Evolutionary conservation across 2,329 filamentous ascomycete genomes (phyloP).

Genomic region (Metarhizium rileyi): DNA sequence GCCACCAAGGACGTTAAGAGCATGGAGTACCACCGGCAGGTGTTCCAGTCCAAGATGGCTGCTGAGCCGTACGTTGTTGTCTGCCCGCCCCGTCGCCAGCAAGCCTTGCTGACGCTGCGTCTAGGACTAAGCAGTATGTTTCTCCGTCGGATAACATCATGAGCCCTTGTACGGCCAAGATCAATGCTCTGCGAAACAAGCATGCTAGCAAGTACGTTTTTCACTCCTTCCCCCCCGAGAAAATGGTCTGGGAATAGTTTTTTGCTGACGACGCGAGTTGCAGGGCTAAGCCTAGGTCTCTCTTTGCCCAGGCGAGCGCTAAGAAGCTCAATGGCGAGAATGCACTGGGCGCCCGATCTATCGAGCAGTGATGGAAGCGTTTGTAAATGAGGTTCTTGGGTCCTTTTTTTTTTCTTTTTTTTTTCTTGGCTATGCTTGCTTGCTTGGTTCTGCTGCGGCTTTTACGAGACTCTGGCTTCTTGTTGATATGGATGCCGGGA

Average conservation of each 20-base stretch:
- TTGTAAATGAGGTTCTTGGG: conserved; percentile 2
- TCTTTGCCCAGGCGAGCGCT: conserved; percentile 55
- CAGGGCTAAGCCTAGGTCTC: conserved; percentile 57
- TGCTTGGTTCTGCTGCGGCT: neutral
- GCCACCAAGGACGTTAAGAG: conserved; percentile 45
- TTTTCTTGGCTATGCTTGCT: neutral
- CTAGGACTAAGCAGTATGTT: conserved; percentile 41
- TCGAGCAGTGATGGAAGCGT: conserved; percentile 16
- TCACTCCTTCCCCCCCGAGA: neutral
- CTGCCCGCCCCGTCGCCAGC: neutral
- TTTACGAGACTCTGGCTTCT: neutral
- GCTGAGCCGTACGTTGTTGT: conserved; percentile 48
- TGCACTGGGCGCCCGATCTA: conserved; percentile 27
- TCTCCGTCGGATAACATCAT: conserved; percentile 85
- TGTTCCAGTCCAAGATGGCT: conserved; percentile 63
- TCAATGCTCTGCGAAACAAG: conserved; percentile 71
- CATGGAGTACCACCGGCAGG: conserved; percentile 71
- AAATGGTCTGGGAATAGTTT: neutral
- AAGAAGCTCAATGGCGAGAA: conserved; percentile 48
- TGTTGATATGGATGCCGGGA: neutral
- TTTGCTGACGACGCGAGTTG: neutral
- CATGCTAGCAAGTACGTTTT: conserved; percentile 62
- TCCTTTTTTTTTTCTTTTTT: conserved; percentile 8
- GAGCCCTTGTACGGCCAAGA: conserved; percentile 77
- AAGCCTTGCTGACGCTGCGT: conserved; percentile 3